A percentile compares a stretch with the other conserved stretches of the same genome.
Evolutionary conservation across 208 protist genomes (phyloP).

Genomic region (Porcisia deanei): DNA sequence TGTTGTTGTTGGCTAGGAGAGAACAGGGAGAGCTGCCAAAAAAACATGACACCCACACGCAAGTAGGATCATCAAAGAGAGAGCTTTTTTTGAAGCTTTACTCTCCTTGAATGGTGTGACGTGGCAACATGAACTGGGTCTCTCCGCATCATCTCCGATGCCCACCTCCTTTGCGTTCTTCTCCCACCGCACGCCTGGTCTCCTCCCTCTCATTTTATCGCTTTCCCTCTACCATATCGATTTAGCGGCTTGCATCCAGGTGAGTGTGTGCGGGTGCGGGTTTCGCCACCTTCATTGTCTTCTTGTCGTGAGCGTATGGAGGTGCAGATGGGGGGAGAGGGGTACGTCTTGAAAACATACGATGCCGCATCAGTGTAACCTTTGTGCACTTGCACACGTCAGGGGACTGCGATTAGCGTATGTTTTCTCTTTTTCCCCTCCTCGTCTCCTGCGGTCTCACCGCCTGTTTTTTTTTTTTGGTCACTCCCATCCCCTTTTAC

Average conservation of each 20-base stretch:
- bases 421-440: background rate
- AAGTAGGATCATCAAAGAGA: background rate
- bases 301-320: background rate
- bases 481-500: background rate
- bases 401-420: background rate
- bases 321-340: too few relatives aligned
- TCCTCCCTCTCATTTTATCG: background rate
- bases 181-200: background rate
- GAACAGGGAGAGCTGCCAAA: background rate
- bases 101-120: background rate
- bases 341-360: background rate
- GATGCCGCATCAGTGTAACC: background rate
- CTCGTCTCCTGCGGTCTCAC: background rate
- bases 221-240: background rate
- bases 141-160: background rate
- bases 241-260: background rate
- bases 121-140: background rate
- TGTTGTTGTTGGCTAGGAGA: background rate
- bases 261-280: slow-evolving; percentile 9
- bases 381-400: background rate
- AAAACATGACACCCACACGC: background rate
- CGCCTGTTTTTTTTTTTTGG: background rate
- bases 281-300: background rate
- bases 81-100: background rate
- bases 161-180: background rate